Conservation (phyloP, 768 basidiomycete genomes). For the Mycena rosella region DNA sequence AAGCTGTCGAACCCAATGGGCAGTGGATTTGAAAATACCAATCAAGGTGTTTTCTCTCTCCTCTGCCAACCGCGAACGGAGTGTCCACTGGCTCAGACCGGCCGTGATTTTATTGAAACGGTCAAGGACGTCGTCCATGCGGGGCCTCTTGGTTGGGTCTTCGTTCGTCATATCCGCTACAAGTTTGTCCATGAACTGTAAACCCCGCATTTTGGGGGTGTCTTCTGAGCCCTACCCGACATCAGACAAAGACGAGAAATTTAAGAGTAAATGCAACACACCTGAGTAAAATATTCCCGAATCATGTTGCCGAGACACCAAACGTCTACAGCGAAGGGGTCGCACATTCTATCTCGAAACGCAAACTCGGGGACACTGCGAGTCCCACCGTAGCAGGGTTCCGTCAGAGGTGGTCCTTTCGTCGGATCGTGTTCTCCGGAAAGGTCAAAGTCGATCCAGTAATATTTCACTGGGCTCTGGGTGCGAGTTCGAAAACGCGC, state of each 20-base stretch:
- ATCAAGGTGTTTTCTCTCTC: no score
- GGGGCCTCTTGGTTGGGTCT: constrained; percentile 52
- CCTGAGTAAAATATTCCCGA: neutral
- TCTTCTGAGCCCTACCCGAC: constrained; percentile 4
- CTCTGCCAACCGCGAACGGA: constrained; percentile 24
- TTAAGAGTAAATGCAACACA: neutral
- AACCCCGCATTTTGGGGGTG: neutral
- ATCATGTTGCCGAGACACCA: constrained; percentile 9
- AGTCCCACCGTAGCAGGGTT: neutral
- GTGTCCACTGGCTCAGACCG: neutral
- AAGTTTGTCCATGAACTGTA: constrained; percentile 47
- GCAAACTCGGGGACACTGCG: constrained; percentile 5
- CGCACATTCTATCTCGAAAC: neutral
- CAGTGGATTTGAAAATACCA: neutral
- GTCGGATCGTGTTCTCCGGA: constrained; percentile 10
- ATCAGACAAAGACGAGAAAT: neutral
- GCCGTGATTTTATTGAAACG: constrained; percentile 39
- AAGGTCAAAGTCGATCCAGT: constrained; percentile 20
- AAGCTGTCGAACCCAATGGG: neutral
- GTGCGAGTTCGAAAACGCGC: neutral
- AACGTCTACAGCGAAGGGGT: constrained; percentile 16
- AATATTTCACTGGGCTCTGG: constrained; percentile 9
- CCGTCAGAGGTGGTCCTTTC: neutral
- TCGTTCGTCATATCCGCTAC: constrained; percentile 51
- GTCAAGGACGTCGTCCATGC: constrained; percentile 49